Base-by-base conservation (phyloP, 805 yeast genomes). In the Cyberlindnera mycetangii region DNA sequence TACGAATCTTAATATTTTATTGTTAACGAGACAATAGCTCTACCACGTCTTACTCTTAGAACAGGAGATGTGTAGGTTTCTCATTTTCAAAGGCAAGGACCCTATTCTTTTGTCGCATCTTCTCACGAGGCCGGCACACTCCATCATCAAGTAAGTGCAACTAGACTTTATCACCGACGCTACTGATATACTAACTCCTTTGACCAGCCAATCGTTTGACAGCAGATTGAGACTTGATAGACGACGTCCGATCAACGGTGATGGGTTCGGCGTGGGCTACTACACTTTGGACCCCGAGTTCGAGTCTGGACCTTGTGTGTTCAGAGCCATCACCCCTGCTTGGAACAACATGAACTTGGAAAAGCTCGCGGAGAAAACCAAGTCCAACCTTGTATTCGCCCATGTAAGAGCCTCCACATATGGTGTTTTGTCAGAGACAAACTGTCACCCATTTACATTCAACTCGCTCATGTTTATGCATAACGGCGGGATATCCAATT, bases 181-280 rank as follows among this genome's bases (percentile, higher is more conserved):
- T n/a, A n/a, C n/a, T n/a, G 6, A 17, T 32, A 8, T 32, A 19
- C 44, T 38, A 28, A 33, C 32, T 17, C 3, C 16, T 8, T 20
- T 20, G n/a, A 24, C 3, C 19, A 49, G 53, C 63, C 99, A 93
- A 61, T 87, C 96, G 3, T 93, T 86, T 59, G 99, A 93, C 62
- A 82, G 93, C 32, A 68, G 99, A 39, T 72, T 93, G 32, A 73
- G 99, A 44, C 72, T 93, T 15, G 98, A 93, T 59, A 83, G 81
- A 56, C 65, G 95, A 52, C 79, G 96, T 41, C 98, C 99, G 2
- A 88, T 93, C 54, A 93, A 93, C 62, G 99, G 99, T 33, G 99
- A 93, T 65, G 99, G 99, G 0, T 93, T 93, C 64, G 99, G 99
- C 2, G 92, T 93, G 18, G 98, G 98, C 1, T 93, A 93, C 67